These are phyloP conservation scores for Durotheca rogersii DNA, from an alignment of 495 filamentous ascomycete species.

Conservation along the genomic window DNA sequence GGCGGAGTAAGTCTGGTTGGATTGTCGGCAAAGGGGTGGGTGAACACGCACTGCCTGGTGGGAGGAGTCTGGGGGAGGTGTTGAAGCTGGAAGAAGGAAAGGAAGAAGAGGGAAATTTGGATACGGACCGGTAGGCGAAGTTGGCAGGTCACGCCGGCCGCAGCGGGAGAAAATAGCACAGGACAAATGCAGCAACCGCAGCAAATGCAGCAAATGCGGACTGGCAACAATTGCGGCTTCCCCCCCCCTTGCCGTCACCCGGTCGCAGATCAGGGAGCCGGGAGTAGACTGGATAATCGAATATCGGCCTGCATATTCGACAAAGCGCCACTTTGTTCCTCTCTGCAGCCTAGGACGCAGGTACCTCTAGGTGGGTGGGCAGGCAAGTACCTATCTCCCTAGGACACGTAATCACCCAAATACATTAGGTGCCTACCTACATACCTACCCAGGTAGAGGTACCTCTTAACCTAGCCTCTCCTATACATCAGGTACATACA, in stretches of 20 bases:
- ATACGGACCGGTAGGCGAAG: no score
- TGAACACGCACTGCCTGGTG: slow-evolving; percentile 18
- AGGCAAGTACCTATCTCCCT: no score
- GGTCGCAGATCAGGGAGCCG: slow-evolving; percentile 26
- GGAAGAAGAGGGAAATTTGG: neutral
- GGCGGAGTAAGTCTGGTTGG: slow-evolving; percentile 55
- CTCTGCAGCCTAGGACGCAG: neutral
- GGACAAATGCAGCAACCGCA: no score
- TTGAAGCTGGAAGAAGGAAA: slow-evolving; percentile 27
- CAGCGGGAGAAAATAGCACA: slow-evolving; percentile 26
- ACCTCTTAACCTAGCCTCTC: no score
- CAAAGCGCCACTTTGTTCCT: slow-evolving; percentile 12
- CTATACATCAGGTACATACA: no score
- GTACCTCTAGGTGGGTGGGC: no score
- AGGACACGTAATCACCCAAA: no score
- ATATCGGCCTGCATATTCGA: slow-evolving; percentile 32
- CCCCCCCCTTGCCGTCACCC: slow-evolving; percentile 30
- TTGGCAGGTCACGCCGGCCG: no score
- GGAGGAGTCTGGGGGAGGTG: slow-evolving; percentile 12
- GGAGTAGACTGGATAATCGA: slow-evolving; percentile 25
- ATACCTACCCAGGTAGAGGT: neutral
- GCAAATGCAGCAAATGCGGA: no score
- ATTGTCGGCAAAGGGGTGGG: slow-evolving; percentile 5
- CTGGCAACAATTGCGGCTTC: slow-evolving; percentile 18
- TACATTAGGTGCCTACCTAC: no score